Conservation (phyloP, 2,329 filamentous ascomycete genomes). For the Aureobasidium sp. region DNA sequence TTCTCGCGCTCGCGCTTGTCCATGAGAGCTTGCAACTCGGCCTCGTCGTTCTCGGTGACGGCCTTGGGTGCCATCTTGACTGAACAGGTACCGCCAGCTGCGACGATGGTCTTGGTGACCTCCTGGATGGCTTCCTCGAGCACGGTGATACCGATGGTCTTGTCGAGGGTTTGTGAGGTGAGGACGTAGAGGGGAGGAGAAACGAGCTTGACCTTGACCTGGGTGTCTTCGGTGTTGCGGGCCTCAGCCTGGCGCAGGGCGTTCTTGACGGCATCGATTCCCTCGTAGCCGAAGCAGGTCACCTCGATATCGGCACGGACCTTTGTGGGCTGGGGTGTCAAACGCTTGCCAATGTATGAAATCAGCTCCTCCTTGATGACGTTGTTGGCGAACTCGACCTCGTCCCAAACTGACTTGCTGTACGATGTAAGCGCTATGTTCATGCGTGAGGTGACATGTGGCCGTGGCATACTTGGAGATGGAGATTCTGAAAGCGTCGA, state of each 20-base stretch:
- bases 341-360: conserved; percentile 91
- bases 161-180: conserved; percentile 92
- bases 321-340: conserved; percentile 98
- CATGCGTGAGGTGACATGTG: neutral
- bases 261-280: conserved; percentile 95
- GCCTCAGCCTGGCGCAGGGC: conserved; percentile 87
- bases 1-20: conserved; percentile 98
- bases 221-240: conserved; percentile 82
- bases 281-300: conserved; percentile 84
- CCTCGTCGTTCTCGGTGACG: conserved; percentile 96
- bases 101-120: conserved; percentile 73
- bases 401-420: conserved; percentile 93
- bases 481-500: conserved; percentile 97
- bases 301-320: conserved; percentile 97
- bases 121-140: conserved; percentile 86
- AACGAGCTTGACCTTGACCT: conserved; percentile 98
- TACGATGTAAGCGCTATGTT: neutral
- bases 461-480: conserved; percentile 55
- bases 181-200: conserved; percentile 94
- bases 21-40: conserved; percentile 94
- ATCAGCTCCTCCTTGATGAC: conserved; percentile 82
- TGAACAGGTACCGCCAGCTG: conserved; percentile 68
- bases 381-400: conserved; percentile 80
- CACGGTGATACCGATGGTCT: conserved; percentile 72
- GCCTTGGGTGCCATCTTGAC: conserved; percentile 99